A percentile compares a stretch with the other conserved stretches of the same genome.
phyloP scores from a whole-genome alignment of 2,329 filamentous ascomycete species.

The Talaromyces sp. region DNA sequence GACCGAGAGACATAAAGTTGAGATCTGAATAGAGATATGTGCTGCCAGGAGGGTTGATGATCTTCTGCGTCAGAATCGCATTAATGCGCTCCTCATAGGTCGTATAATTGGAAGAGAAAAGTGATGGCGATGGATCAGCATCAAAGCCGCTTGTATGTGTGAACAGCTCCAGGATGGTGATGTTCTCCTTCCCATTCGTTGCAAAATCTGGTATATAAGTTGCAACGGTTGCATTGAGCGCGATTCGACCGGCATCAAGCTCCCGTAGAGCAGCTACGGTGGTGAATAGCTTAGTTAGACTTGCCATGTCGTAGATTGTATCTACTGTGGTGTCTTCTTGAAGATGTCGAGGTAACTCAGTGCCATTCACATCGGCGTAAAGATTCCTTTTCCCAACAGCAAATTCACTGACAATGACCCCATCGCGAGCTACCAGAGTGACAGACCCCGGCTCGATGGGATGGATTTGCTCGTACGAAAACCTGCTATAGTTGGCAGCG shows the following conservation, averaged over 20 bases:
- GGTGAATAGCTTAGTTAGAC: constrained; percentile 40
- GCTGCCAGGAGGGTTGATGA: constrained; percentile 28
- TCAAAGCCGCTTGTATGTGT: constrained; percentile 36
- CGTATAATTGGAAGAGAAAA: constrained; percentile 25
- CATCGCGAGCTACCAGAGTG: constrained; percentile 22
- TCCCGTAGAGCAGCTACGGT: constrained; percentile 32
- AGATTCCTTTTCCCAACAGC: constrained; percentile 23
- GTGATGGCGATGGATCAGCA: constrained; percentile 27
- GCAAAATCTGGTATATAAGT: constrained; percentile 33
- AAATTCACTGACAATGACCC: constrained; percentile 24
- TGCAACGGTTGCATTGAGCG: constrained; percentile 29
- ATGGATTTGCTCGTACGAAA: constrained; percentile 19
- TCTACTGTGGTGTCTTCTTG: constrained; percentile 31
- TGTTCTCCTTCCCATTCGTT: constrained; percentile 31
- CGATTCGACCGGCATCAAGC: constrained; percentile 27
- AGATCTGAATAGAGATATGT: constrained; percentile 35
- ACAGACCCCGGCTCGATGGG: constrained; percentile 23
- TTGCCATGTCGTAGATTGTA: constrained; percentile 42
- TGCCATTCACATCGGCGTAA: constrained; percentile 32
- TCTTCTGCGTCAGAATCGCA: constrained; percentile 27
- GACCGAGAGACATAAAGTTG: constrained; percentile 34
- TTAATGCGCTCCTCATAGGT: constrained; percentile 26
- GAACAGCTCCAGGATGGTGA: constrained; percentile 35
- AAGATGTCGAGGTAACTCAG: constrained; percentile 23
- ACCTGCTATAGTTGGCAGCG: constrained; percentile 22